Evolutionary conservation across 1,284 basidiomycete species (phyloP), one percentile per base, ranked within the genome.

Genomic region (Pascua guehoae): DNA sequence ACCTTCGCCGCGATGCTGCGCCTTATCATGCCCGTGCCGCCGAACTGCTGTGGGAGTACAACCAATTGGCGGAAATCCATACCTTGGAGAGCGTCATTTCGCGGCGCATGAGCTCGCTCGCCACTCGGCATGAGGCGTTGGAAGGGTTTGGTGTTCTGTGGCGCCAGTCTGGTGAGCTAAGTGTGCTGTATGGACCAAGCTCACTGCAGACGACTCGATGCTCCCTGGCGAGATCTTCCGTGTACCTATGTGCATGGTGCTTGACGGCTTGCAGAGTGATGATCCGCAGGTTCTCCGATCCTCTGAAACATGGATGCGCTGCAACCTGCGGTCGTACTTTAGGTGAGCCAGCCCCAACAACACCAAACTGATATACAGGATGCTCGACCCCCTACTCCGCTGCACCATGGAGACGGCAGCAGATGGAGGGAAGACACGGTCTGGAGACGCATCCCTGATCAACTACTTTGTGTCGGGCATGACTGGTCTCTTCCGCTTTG

Each of bases 291-390:
- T 88, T 15, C 85, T 87, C 37, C 83, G 91, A 9, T 81, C 88
- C 41, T 89, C 88, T 8, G 93, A 96, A 73, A 92, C 91, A 0
- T 97, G 93, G 93, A 91, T 97, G 88, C 84, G 92, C 37, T 91
- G 89, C 68, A 92, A 87, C 69, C 80, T 95, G n/a, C 88, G 87
- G 69, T 93, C 91, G 1, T 94, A 93, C 73, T 80, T 90, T 57
- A 84, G 91, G 91, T 92, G 73, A 51, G 80, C 54, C 5, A 12
- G 37, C 38, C 7, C 15, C 10, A 1, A 12, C 24, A n/a, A 5
- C 12, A 12, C 4, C 9, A 2, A 40, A 12, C 47, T 44, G n/a
- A 32, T 16, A 36, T 16, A 32, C 68, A 89, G 89, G n/a, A 81
- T 94, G 37, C 79, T 96, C 41, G 92, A 96, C 69, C 91, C 92